phyloP scores from a whole-genome alignment of 2,329 filamentous ascomycete species.

The Pleoardoris graminearum region DNA sequence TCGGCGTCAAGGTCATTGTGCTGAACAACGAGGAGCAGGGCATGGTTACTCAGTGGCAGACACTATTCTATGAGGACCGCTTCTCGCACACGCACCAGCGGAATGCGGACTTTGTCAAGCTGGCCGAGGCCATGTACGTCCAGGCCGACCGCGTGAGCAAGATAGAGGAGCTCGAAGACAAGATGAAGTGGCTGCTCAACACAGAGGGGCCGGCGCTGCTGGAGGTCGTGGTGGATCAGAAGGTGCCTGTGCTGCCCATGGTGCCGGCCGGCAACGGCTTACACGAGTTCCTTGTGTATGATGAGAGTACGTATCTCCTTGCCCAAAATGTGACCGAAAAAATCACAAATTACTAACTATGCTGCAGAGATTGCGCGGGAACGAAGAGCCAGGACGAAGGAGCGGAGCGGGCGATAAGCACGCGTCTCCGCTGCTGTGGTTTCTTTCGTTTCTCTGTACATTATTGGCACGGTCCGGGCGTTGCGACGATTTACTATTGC shows the following conservation, averaged over 20 bases:
- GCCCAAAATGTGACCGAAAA: no score
- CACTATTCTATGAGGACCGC: conserved; percentile 93
- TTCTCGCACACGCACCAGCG: conserved; percentile 90
- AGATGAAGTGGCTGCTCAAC: conserved; percentile 81
- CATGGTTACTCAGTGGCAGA: conserved; percentile 99
- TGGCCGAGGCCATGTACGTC: conserved; percentile 88
- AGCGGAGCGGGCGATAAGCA: conserved; percentile 1
- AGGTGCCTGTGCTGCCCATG: conserved; percentile 97
- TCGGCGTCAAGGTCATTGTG: conserved; percentile 91
- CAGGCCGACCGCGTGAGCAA: conserved; percentile 72
- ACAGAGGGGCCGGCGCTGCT: conserved; percentile 89
- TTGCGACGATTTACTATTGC: no score
- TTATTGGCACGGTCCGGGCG: not conserved
- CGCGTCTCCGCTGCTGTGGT: not conserved
- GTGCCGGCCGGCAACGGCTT: conserved; percentile 84
- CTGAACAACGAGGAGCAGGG: conserved; percentile 98
- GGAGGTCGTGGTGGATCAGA: conserved; percentile 85
- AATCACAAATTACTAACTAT: not conserved
- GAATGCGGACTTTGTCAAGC: conserved; percentile 95
- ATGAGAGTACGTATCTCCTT: conserved; percentile 63
- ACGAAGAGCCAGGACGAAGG: conserved; percentile 2
- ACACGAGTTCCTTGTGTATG: conserved; percentile 91
- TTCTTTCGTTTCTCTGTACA: not conserved
- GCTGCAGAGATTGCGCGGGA: not conserved
- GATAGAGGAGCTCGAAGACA: conserved; percentile 75